A percentile compares a stretch with the other conserved stretches of the same genome.
Conservation (phyloP, 768 basidiomycete species). For the Hericium erinaceus region DNA sequence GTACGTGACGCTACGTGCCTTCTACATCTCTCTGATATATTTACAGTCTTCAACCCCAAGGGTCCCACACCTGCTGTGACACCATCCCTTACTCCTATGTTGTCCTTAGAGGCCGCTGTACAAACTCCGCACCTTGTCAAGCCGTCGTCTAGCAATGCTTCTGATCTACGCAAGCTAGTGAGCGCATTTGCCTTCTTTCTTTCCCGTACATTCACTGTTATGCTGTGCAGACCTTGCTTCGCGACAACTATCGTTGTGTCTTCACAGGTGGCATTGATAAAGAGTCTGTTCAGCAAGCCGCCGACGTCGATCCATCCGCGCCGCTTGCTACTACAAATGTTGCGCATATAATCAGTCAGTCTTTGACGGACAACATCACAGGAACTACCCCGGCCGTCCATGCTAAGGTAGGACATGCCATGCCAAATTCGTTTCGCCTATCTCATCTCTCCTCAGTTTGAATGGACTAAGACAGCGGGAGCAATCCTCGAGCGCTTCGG, state of each 20-base stretch:
- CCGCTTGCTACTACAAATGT: neutral
- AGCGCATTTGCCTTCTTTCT: neutral
- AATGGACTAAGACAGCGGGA: slow-evolving; percentile 1
- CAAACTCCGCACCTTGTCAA: neutral
- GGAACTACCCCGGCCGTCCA: neutral
- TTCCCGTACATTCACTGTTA: too few relatives aligned
- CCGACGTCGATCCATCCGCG: neutral
- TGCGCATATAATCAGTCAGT: slow-evolving; percentile 1
- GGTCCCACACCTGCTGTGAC: neutral
- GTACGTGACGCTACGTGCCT: neutral
- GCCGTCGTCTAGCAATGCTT: neutral
- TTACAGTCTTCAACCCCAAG: neutral
- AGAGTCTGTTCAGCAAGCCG: neutral
- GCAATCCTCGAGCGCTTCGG: slow-evolving; percentile 1
- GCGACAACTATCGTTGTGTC: neutral
- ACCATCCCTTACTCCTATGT: neutral
- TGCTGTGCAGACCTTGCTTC: neutral
- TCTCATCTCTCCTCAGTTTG: neutral
- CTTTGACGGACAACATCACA: neutral
- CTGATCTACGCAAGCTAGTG: neutral
- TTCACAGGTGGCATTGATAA: neutral
- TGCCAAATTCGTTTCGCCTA: neutral
- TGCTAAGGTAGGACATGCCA: neutral
- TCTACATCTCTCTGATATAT: neutral
- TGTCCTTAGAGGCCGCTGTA: neutral